Percentiles rank a stretch among this genome's conserved stretches.
Evolutionary conservation across 2,329 filamentous ascomycete species (phyloP).

Genomic region (Tolypocladium tundrense): DNA sequence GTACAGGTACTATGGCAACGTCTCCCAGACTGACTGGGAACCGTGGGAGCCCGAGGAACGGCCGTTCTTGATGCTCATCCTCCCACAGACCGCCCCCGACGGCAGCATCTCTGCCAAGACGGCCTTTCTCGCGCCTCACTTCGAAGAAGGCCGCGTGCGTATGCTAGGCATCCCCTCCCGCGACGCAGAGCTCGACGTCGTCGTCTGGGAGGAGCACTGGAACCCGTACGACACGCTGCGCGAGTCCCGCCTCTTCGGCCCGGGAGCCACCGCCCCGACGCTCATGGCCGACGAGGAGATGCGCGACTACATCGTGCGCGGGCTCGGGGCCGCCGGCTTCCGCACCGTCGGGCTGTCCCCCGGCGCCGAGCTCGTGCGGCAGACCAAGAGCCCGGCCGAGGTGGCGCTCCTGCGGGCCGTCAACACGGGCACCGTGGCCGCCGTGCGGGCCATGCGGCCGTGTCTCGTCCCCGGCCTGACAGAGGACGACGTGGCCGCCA

Average conservation of each 20-base stretch:
- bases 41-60: background rate
- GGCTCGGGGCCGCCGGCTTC: background rate
- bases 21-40: background rate
- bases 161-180: background rate
- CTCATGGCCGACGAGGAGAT: background rate
- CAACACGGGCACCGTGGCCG: constrained; percentile 53
- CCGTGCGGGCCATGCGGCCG: constrained; percentile 15
- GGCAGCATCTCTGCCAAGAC: background rate
- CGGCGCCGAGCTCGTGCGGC: background rate
- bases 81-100: background rate
- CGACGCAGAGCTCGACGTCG: background rate
- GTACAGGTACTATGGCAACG: background rate
- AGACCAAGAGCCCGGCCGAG: background rate
- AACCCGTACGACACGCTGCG: background rate
- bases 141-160: background rate
- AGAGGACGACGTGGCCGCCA: constrained; percentile 34
- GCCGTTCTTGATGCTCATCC: background rate
- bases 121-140: background rate
- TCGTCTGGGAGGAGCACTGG: background rate
- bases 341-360: background rate
- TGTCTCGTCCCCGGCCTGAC: background rate
- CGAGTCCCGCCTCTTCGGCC: background rate
- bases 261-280: background rate
- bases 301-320: background rate
- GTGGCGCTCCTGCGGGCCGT: constrained; percentile 48